Evolutionary conservation across 2,329 filamentous ascomycete species (phyloP).

Genomic region (Colletotrichum sp.): DNA sequence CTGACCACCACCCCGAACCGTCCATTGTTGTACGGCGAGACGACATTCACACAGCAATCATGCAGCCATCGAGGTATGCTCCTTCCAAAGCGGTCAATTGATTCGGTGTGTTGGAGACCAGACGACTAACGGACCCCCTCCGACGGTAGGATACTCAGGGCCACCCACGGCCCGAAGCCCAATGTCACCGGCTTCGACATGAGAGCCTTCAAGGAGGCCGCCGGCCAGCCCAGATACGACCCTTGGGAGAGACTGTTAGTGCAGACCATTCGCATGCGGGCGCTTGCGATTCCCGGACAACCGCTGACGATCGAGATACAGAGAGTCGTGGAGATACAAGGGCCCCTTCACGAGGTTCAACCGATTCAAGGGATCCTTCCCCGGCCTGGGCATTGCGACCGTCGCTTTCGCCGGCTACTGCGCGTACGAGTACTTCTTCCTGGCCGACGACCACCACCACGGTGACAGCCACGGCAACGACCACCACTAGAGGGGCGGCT

Average conservation of each 20-base stretch:
- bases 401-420: slow-evolving; percentile 92
- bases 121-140: neutral
- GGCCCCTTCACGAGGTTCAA: slow-evolving; percentile 88
- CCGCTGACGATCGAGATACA: slow-evolving; percentile 41
- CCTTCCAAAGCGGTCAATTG: neutral
- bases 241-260: slow-evolving; percentile 70
- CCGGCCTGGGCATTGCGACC: slow-evolving; percentile 89
- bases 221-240: slow-evolving; percentile 67
- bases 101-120: neutral
- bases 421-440: slow-evolving; percentile 85
- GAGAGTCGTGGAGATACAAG: slow-evolving; percentile 93
- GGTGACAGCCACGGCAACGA: slow-evolving; percentile 56
- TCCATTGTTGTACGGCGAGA: slow-evolving; percentile 14
- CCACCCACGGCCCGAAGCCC: slow-evolving; percentile 53
- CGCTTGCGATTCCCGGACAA: neutral
- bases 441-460: slow-evolving; percentile 72
- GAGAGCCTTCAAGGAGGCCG: slow-evolving; percentile 75
- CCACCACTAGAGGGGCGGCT: slow-evolving; percentile 54
- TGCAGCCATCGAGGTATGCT: slow-evolving; percentile 31
- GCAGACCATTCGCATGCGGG: neutral
- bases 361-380: slow-evolving; percentile 85
- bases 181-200: slow-evolving; percentile 95
- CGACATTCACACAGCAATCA: slow-evolving; percentile 25
- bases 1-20: slow-evolving; percentile 10
- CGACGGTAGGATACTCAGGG: slow-evolving; percentile 51